Percentiles rank a stretch among this genome's conserved stretches.
Evolutionary conservation across 345 rosid genomes (phyloP).

Genomic region (Hibiscus mutabilis): DNA sequence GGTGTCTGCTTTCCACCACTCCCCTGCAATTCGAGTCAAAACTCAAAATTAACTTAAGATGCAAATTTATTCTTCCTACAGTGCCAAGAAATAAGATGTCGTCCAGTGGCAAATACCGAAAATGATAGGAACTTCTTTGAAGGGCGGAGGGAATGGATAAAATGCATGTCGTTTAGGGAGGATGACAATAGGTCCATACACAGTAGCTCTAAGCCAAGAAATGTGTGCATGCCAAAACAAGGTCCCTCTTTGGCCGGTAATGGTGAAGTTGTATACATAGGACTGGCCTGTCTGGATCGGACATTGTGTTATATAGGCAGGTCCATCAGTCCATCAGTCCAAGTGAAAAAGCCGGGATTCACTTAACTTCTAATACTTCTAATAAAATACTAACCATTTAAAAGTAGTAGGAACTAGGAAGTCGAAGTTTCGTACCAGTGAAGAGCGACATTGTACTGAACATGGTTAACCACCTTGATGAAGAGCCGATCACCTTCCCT

Average conservation of each 20-base stretch:
- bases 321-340: constrained; percentile 45
- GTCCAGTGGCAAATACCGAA: constrained; percentile 19
- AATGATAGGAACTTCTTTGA: constrained; percentile 30
- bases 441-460: constrained; percentile 51
- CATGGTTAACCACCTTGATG: constrained; percentile 62
- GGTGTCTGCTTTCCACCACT: constrained; percentile 58
- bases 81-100: neutral
- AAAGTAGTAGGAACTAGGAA: neutral
- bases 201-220: constrained; percentile 40
- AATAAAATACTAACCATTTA: neutral
- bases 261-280: constrained; percentile 41
- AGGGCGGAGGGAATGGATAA: constrained; percentile 43
- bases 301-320: constrained; percentile 34
- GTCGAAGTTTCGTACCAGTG: constrained; percentile 15
- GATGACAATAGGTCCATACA: constrained; percentile 45
- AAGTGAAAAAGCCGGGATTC: neutral
- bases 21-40: constrained; percentile 26
- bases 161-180: constrained; percentile 37
- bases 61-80: too few relatives aligned
- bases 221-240: constrained; percentile 55
- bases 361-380: neutral
- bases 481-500: constrained; percentile 73
- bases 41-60: constrained; percentile 4
- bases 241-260: constrained; percentile 49
- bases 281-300: constrained; percentile 34